Conservation (phyloP, 257 asterid species). For the Lavandula angustifolia region DNA sequence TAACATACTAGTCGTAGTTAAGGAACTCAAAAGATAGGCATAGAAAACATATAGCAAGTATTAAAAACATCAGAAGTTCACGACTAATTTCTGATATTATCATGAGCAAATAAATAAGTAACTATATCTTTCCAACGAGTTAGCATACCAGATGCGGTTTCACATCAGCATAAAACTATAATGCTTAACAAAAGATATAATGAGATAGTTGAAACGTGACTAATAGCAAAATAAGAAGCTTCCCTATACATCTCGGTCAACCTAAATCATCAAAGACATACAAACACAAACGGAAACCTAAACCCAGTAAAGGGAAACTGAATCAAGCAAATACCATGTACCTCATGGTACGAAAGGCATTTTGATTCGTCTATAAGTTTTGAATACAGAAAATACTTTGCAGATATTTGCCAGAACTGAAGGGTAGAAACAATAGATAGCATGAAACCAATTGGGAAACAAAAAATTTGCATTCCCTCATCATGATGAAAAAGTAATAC, state of each 20-base stretch:
- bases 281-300: conserved; percentile 14
- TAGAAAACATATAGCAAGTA: conserved; percentile 18
- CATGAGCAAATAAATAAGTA: conserved; percentile 12
- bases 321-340: conserved; percentile 40
- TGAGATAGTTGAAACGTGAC: conserved; percentile 22
- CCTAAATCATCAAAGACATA: conserved; percentile 19
- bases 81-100: conserved; percentile 10
- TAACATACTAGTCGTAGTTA: conserved; percentile 46
- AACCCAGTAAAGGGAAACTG: conserved; percentile 39
- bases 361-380: conserved; percentile 35
- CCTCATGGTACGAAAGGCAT: conserved; percentile 40
- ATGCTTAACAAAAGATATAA: conserved; percentile 12
- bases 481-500: background rate
- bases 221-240: conserved; percentile 26
- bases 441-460: conserved; percentile 1
- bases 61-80: conserved; percentile 19
- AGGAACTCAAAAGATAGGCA: conserved; percentile 40
- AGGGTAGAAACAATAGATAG: conserved; percentile 10
- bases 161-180: conserved; percentile 25
- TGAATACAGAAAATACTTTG: background rate
- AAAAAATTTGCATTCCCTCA: background rate
- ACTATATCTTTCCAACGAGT: conserved; percentile 23
- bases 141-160: conserved; percentile 3
- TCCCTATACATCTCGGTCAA: conserved; percentile 15
- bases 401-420: background rate